Percentiles rank a stretch among this genome's conserved stretches.
phyloP scores from a whole-genome alignment of 768 basidiomycete genomes.

The Mycena albidolilacea region DNA sequence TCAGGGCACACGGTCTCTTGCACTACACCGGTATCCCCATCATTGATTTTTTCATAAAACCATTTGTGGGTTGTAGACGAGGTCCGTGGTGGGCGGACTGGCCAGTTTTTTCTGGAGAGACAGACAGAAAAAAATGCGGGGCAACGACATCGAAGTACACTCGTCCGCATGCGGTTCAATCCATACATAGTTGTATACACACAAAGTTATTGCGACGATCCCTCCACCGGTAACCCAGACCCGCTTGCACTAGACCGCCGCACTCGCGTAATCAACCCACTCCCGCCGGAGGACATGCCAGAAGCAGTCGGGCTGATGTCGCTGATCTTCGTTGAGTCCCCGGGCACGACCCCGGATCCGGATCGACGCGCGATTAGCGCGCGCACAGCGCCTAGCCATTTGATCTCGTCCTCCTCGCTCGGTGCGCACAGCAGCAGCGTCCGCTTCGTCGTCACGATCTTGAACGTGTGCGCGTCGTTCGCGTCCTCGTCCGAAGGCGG shows the following conservation, averaged over 20 bases:
- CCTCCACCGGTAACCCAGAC: constrained; percentile 25
- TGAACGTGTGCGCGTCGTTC: constrained; percentile 81
- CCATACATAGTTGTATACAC: constrained; percentile 16
- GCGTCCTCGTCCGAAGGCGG: constrained; percentile 55
- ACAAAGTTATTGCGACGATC: constrained; percentile 1
- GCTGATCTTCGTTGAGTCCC: constrained; percentile 53
- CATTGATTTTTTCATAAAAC: not conserved
- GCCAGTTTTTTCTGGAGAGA: no score
- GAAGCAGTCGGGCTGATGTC: constrained; percentile 43
- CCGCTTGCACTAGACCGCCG: constrained; percentile 64
- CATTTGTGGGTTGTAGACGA: not conserved
- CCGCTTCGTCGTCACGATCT: constrained; percentile 95
- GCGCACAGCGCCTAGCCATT: constrained; percentile 96
- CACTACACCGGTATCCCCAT: not conserved
- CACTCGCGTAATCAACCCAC: constrained; percentile 62
- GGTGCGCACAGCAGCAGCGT: constrained; percentile 93
- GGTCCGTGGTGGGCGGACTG: no score
- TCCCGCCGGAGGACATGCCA: constrained; percentile 44
- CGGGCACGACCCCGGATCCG: constrained; percentile 65
- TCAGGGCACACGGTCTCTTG: constrained; percentile 7
- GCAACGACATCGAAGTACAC: not conserved
- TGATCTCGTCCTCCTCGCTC: constrained; percentile 97
- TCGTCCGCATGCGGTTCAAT: not conserved
- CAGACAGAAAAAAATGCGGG: not conserved
- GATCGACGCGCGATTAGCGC: constrained; percentile 87